These are phyloP conservation scores for Clonostachys rhizophaga DNA, from an alignment of 2,329 filamentous ascomycete genomes.

Conservation along the genomic window DNA sequence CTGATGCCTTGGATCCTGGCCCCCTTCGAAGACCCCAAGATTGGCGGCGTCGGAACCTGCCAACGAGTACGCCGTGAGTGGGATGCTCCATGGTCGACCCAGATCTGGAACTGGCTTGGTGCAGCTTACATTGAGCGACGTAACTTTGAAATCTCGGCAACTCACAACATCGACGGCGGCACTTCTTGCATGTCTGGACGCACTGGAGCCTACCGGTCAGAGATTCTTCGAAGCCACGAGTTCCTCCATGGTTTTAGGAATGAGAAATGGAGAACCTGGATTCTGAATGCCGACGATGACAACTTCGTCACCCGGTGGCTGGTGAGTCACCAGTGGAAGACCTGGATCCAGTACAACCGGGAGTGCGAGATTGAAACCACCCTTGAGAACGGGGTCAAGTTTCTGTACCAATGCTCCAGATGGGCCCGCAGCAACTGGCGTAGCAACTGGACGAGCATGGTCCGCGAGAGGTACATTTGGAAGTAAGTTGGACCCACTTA, in stretches of 20 bases:
- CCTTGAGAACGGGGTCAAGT: slow-evolving; percentile 82
- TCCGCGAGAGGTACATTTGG: slow-evolving; percentile 80
- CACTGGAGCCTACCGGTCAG: slow-evolving; percentile 85
- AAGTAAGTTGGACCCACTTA: slow-evolving; percentile 60
- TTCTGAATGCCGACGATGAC: slow-evolving; percentile 94
- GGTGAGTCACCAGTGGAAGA: slow-evolving; percentile 88
- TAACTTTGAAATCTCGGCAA: slow-evolving; percentile 96
- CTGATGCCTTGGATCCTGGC: slow-evolving; percentile 89
- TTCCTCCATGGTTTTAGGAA: slow-evolving; percentile 89
- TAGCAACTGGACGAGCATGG: slow-evolving; percentile 88
- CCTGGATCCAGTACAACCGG: slow-evolving; percentile 88
- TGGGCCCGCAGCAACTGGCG: slow-evolving; percentile 98
- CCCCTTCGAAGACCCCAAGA: slow-evolving; percentile 78
- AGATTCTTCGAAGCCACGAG: slow-evolving; percentile 78
- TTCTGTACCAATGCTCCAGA: slow-evolving; percentile 86
- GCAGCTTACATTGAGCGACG: slow-evolving; percentile 88
- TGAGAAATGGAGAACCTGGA: slow-evolving; percentile 84
- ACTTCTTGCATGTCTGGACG: slow-evolving; percentile 96
- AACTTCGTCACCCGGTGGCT: slow-evolving; percentile 98
- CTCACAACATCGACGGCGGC: slow-evolving; percentile 89
- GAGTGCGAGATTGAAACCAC: slow-evolving; percentile 93
- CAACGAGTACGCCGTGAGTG: slow-evolving; percentile 75
- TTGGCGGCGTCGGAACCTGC: slow-evolving; percentile 89
- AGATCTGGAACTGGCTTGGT: slow-evolving; percentile 83
- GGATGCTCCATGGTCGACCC: slow-evolving; percentile 51